Conservation (phyloP, 2,329 filamentous ascomycete genomes). For the Fusarium sp. region DNA sequence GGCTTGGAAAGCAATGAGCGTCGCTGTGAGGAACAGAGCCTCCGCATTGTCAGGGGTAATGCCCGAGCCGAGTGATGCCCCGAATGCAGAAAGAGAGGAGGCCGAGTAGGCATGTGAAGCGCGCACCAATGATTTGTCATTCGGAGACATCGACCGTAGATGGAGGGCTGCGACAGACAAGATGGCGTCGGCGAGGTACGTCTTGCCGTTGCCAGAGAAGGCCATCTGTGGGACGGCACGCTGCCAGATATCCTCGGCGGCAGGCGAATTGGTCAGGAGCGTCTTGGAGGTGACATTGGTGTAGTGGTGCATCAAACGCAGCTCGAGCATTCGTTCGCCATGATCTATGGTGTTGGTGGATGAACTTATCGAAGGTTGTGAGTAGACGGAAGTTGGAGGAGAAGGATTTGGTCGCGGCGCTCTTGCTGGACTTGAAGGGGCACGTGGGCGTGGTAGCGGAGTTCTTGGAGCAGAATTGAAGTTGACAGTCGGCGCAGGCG, state of each 20-base stretch:
- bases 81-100: constrained; percentile 69
- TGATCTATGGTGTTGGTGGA: constrained; percentile 47
- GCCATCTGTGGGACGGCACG: constrained; percentile 68
- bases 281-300: constrained; percentile 69
- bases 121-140: constrained; percentile 68
- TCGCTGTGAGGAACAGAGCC: constrained; percentile 68
- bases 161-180: constrained; percentile 72
- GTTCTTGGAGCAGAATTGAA: constrained; percentile 36
- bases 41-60: constrained; percentile 69
- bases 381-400: constrained; percentile 48
- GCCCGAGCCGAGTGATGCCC: constrained; percentile 63
- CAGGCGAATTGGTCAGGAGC: constrained; percentile 61
- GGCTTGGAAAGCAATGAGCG: constrained; percentile 74
- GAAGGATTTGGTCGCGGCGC: constrained; percentile 37
- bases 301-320: constrained; percentile 72
- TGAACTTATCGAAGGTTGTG: constrained; percentile 42
- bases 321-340: constrained; percentile 63
- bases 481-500: constrained; percentile 31
- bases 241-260: constrained; percentile 67
- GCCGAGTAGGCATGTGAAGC: constrained; percentile 73
- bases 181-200: constrained; percentile 70
- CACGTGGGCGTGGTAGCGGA: constrained; percentile 37
- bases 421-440: constrained; percentile 30
- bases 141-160: constrained; percentile 63
- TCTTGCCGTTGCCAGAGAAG: constrained; percentile 64